These are phyloP conservation scores for Periconia sp. DNA, from an alignment of 2,329 filamentous ascomycete genomes.

Conservation along the genomic window DNA sequence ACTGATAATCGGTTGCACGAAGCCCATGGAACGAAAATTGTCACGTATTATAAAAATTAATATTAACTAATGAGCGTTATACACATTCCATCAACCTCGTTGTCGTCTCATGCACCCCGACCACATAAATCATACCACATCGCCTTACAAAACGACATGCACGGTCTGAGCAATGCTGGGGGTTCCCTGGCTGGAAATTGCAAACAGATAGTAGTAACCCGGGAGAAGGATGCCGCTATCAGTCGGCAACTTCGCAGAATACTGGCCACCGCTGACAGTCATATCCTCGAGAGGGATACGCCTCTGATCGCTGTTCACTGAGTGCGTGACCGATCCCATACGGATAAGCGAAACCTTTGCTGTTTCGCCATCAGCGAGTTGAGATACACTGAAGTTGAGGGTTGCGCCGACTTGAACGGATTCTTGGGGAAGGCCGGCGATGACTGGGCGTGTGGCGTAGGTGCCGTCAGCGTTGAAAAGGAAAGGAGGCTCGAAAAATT, in stretches of 20 bases:
- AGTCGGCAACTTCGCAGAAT: neutral
- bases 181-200: neutral
- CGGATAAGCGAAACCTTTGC: constrained; percentile 19
- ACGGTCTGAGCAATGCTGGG: neutral
- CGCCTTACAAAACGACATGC: neutral
- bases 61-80: neutral
- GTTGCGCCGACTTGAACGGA: constrained; percentile 22
- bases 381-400: constrained; percentile 10
- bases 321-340: constrained; percentile 31
- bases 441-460: constrained; percentile 17
- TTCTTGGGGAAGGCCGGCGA: constrained; percentile 11
- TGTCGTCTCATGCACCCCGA: neutral
- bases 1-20: no score
- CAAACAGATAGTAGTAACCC: neutral
- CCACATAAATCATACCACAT: neutral
- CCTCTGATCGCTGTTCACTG: constrained; percentile 31
- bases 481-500: constrained; percentile 31
- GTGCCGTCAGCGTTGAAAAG: constrained; percentile 28
- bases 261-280: neutral
- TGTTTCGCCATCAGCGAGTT: neutral
- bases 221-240: neutral
- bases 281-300: constrained; percentile 18
- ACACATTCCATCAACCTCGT: neutral
- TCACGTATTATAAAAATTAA: neutral
- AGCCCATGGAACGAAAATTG: no score